Base-by-base conservation (phyloP, 1,139 yeast species). In the Magnusiomyces sp. region DNA sequence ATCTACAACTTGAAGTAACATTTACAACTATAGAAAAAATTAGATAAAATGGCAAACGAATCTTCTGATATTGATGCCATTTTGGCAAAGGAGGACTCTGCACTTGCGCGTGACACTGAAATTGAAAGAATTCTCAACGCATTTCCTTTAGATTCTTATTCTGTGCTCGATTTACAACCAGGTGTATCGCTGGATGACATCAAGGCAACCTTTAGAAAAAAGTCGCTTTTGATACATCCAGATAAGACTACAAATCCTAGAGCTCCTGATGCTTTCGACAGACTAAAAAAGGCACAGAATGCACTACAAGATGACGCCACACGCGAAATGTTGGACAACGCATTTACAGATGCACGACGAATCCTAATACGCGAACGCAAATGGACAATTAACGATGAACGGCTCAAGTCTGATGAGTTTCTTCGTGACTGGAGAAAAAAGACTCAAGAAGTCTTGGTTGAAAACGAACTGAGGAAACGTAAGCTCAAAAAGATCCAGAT, bases 201-300 rank as follows among this genome's bases (percentile, higher is more conserved):
- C 49, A 75, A 73, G 54, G 75, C 71, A 53, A 59, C 68, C 40
- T 83, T 75, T 60, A 65, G 88, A 37, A 75, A 73, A 62, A 81
- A 79, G 62, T 79, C 87, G 7, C 65, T 81, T 40, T 63, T 80
- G 53, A 78, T 83, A 38, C 90, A 83, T 61, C 90, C 90, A 0
- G 90, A 83, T 60, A 81, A 81, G 58, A 72, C 79, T 1, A 63
- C 67, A 44, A 77, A 82, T 56, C 65, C 70, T 0, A 66, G 70
- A 17, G 87, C 88, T 0, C 78, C 85, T 0, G 73, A 67, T 40
- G 88, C 89, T 1, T 83, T 83, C 60, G 84, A 80, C 58, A 55
- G 70, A 43, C 58, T 71, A 41, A 69, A 71, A 54, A 67, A 67
- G 48, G 73, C 74, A 2, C 71, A 68, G 49, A 58, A 65, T 5